A percentile compares a stretch with the other conserved stretches of the same genome.
phyloP scores from a whole-genome alignment of 257 asterid genomes.

The Hygrophila difformis region DNA sequence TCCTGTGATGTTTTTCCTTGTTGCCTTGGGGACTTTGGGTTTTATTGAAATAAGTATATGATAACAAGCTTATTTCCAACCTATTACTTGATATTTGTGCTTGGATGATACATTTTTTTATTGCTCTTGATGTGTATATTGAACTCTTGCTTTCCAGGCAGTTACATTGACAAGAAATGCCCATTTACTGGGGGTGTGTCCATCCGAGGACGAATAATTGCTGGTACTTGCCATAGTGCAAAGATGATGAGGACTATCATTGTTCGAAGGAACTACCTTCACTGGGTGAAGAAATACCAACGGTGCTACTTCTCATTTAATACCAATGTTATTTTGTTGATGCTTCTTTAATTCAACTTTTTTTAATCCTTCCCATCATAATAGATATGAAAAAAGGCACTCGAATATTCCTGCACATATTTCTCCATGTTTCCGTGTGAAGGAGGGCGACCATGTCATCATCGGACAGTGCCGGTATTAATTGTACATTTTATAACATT shows the following conservation, averaged over 20 bases:
- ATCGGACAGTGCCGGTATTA: constrained; percentile 81
- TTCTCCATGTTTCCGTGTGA: constrained; percentile 86
- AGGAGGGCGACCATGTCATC: constrained; percentile 71
- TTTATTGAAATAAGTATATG: too few species aligned
- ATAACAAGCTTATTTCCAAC: too few species aligned
- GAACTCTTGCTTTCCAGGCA: not conserved
- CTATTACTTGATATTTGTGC: too few species aligned
- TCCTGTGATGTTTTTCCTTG: too few species aligned
- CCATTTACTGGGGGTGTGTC: constrained; percentile 6
- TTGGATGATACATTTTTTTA: too few species aligned
- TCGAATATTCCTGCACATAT: constrained; percentile 77
- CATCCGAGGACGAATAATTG: constrained; percentile 3
- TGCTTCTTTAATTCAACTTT: not conserved
- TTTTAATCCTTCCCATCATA: not conserved
- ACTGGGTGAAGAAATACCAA: constrained; percentile 8
- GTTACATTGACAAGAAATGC: constrained; percentile 10
- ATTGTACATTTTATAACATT: not conserved
- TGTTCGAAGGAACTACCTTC: constrained; percentile 7
- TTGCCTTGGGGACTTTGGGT: too few species aligned
- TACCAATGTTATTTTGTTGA: too few species aligned
- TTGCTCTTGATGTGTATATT: not conserved
- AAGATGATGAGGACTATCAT: constrained; percentile 9
- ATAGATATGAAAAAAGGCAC: constrained; percentile 78
- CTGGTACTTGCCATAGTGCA: constrained; percentile 8
- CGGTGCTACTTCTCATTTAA: not conserved